Percentiles rank a stretch among this genome's conserved stretches.
phyloP scores from a whole-genome alignment of 2,329 filamentous ascomycete genomes.

The Pseudonectria buxi region DNA sequence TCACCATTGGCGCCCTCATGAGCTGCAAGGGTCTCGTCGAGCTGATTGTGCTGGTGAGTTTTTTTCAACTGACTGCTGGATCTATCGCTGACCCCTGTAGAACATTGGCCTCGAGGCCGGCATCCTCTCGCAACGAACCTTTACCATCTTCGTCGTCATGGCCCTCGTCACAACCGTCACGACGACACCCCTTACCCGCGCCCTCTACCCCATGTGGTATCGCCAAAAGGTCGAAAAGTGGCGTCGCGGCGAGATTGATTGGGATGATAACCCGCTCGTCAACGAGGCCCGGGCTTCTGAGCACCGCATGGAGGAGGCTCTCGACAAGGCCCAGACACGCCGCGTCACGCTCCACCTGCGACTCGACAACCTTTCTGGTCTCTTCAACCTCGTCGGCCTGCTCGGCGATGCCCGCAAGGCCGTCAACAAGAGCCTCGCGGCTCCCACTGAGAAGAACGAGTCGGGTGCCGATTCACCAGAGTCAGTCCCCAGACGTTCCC shows the following conservation, averaged over 20 bases:
- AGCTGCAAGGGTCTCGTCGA: conserved; percentile 95
- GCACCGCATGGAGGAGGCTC: conserved; percentile 19
- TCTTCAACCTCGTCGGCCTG: conserved; percentile 24
- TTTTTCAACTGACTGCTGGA: background rate
- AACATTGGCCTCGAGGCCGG: conserved; percentile 74
- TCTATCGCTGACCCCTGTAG: conserved; percentile 24
- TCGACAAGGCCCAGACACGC: conserved; percentile 20
- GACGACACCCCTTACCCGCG: conserved; percentile 69
- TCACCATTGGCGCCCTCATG: conserved; percentile 86
- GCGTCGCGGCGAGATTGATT: conserved; percentile 85
- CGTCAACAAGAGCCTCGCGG: background rate
- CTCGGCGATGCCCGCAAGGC: conserved; percentile 17
- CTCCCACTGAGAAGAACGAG: conserved; percentile 5
- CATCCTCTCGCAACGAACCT: conserved; percentile 73
- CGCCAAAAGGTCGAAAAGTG: conserved; percentile 45
- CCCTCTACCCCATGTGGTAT: conserved; percentile 64
- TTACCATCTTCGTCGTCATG: conserved; percentile 95
- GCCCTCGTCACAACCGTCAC: conserved; percentile 78
- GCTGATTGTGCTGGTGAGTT: conserved; percentile 77
- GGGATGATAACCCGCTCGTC: conserved; percentile 47
- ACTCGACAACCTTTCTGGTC: conserved; percentile 22
- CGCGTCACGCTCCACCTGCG: conserved; percentile 22
- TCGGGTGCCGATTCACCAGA: background rate
- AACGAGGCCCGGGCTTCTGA: conserved; percentile 19
- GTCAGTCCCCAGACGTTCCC: background rate